Conservation (phyloP, 176 grass and related monocot genomes). For the Aechmea fasciata region DNA sequence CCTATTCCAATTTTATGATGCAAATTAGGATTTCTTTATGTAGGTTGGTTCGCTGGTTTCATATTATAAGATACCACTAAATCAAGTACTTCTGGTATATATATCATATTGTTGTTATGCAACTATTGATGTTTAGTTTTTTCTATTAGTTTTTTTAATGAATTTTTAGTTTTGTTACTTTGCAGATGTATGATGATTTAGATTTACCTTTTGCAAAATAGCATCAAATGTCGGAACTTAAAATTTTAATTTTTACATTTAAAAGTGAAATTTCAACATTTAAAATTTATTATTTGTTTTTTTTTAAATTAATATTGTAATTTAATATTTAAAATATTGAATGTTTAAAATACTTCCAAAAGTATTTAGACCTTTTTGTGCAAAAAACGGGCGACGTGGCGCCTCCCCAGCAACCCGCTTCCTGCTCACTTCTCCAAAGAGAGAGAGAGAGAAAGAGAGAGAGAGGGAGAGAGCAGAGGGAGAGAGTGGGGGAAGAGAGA, state of each 20-base stretch:
- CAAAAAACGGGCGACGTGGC: too few species aligned
- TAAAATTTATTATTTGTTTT: too few species aligned
- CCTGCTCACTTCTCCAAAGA: too few species aligned
- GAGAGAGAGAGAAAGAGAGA: too few species aligned
- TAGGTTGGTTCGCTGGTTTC: constrained; percentile 79
- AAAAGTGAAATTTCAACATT: too few species aligned
- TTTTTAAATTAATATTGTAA: too few species aligned
- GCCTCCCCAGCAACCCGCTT: too few species aligned
- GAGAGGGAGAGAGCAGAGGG: too few species aligned
- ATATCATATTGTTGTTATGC: not conserved
- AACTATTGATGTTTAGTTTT: not conserved
- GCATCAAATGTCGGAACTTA: not conserved
- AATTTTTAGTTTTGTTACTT: constrained; percentile 10
- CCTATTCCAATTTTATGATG: constrained; percentile 2
- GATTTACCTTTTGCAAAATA: constrained; percentile 85
- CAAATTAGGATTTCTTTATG: constrained; percentile 9
- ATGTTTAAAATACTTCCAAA: too few species aligned
- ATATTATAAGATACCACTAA: constrained; percentile 79
- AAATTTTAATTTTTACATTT: too few species aligned
- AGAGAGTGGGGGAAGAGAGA: too few species aligned
- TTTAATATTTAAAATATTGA: too few species aligned
- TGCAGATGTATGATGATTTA: constrained; percentile 88
- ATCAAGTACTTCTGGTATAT: constrained; percentile 87
- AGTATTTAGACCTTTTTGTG: fast-evolving
- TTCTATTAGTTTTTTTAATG: constrained; percentile 4